A percentile compares a stretch with the other conserved stretches of the same genome.
Conservation (phyloP, 2,329 filamentous ascomycete genomes). For the Cordyceps tenuipes region DNA sequence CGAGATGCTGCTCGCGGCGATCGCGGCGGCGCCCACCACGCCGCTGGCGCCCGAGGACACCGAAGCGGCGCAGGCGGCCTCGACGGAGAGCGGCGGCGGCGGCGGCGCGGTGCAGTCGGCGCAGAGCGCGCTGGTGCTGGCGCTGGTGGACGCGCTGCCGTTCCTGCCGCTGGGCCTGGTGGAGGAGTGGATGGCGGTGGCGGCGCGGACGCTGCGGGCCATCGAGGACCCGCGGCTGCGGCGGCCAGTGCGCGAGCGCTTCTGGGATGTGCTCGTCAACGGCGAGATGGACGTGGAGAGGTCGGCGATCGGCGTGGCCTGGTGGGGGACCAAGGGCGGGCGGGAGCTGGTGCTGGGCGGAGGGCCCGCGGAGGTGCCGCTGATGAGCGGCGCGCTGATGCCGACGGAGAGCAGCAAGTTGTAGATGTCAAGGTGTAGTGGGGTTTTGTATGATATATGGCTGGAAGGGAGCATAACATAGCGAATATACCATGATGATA, state of each 20-base stretch:
- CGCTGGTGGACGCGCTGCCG: slow-evolving; percentile 71
- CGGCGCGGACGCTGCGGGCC: slow-evolving; percentile 57
- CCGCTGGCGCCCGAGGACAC: slow-evolving; percentile 29
- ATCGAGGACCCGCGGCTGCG: slow-evolving; percentile 56
- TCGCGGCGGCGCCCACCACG: slow-evolving; percentile 41
- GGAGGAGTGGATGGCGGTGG: slow-evolving; percentile 71
- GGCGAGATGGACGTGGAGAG: slow-evolving; percentile 87
- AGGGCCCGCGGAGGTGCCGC: slow-evolving; percentile 16
- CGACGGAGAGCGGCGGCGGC: slow-evolving; percentile 17
- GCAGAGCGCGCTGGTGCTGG: slow-evolving; percentile 67
- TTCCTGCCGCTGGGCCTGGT: slow-evolving; percentile 61
- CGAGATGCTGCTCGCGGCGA: slow-evolving; percentile 62
- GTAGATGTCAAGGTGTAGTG: slow-evolving; percentile 12
- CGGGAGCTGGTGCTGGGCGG: slow-evolving; percentile 39
- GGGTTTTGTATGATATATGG: background rate
- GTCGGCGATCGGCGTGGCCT: slow-evolving; percentile 67
- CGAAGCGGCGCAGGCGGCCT: slow-evolving; percentile 25
- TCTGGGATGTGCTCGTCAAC: slow-evolving; percentile 70
- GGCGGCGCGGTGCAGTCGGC: slow-evolving; percentile 51
- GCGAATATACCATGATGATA: slow-evolving; percentile 8
- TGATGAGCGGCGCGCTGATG: slow-evolving; percentile 49
- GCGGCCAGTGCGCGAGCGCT: slow-evolving; percentile 57
- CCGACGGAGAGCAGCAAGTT: slow-evolving; percentile 30
- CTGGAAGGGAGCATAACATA: background rate
- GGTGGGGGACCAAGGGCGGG: slow-evolving; percentile 65